A percentile compares a stretch with the other conserved stretches of the same genome.
Evolutionary conservation across 768 basidiomycete genomes (phyloP).

Genomic region (Fibroporia radiculosa): DNA sequence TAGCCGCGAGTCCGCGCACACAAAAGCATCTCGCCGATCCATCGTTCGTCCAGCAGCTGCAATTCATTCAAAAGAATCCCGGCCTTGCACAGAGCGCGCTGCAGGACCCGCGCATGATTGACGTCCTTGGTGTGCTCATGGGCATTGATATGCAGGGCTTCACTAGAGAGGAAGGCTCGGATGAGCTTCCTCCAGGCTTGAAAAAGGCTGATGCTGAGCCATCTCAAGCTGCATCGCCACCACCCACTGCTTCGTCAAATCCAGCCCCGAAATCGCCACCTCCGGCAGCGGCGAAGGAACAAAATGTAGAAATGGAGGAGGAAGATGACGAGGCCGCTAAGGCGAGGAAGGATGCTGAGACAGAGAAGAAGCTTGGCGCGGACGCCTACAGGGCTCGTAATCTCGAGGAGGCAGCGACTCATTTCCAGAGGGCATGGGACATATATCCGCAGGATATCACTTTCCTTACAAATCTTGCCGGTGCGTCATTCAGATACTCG

Average conservation of each 20-base stretch:
- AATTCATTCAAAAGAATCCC: slow-evolving; percentile 63
- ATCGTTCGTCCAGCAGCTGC: slow-evolving; percentile 70
- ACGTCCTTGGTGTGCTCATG: slow-evolving; percentile 88
- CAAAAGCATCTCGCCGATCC: slow-evolving; percentile 79
- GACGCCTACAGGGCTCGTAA: slow-evolving; percentile 82
- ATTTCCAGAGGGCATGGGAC: slow-evolving; percentile 89
- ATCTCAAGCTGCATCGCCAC: slow-evolving; percentile 22
- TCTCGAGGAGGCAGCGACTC: slow-evolving; percentile 66
- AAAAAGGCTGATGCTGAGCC: slow-evolving; percentile 20
- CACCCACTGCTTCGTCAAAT: slow-evolving; percentile 36
- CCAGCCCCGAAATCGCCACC: slow-evolving; percentile 29
- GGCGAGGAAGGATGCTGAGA: slow-evolving; percentile 71
- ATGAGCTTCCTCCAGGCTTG: slow-evolving; percentile 64
- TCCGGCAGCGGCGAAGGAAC: slow-evolving; percentile 35
- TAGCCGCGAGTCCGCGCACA: slow-evolving; percentile 83
- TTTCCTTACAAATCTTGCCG: slow-evolving; percentile 85
- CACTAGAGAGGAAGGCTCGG: slow-evolving; percentile 75
- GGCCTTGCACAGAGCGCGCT: slow-evolving; percentile 48
- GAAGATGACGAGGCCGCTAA: slow-evolving; percentile 65
- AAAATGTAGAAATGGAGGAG: slow-evolving; percentile 54
- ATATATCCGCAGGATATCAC: slow-evolving; percentile 88
- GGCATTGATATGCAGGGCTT: slow-evolving; percentile 89
- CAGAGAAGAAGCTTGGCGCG: slow-evolving; percentile 69
- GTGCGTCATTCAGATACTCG: slow-evolving; percentile 30
- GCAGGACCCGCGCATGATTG: slow-evolving; percentile 88